Base-by-base conservation (phyloP, 805 yeast genomes). In the Ogataea corticis region DNA sequence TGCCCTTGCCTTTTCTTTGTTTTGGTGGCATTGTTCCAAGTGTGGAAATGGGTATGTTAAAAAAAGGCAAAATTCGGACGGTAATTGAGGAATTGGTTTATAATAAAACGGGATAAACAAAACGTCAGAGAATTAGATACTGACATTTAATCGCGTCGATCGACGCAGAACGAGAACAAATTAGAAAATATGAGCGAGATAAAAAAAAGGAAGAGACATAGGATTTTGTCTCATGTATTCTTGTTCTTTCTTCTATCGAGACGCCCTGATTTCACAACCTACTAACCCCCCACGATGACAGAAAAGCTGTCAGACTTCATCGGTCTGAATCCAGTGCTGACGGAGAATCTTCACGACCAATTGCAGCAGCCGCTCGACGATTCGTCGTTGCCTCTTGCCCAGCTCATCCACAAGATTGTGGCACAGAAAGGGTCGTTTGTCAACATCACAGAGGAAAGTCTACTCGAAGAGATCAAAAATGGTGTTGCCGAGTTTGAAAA, bases 361-460 rank as follows among this genome's bases (percentile, higher is more conserved):
- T 28, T 7, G 15, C 29, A 25, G 7, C 40, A 27, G 32, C 17
- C 23, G 13, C 16, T 30, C n/a, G 50, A 53, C 33, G 60, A 56
- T 38, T 46, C 53, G 10, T 34, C 52, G 14, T 50, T 60, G n/a
- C 57, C 57, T 1, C 44, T 83, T 28, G 69, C 72, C 14, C 82
- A 81, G 52, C 59, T 83, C 29, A 77, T 84, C 19, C 85, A 85
- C 4, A 66, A 79, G 32, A 80, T 83, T 27, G 67, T 83, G 34
- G 66, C 67, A 25, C 85, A 84, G 55, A 66, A 85, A 19, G 81
- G 83, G 30, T 73, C 85, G 16, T 85, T 85, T 51, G 60, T 75
- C 18, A 68, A 76, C 38, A 59, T 85, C 3, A 75, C 85, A 3
- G 91, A 85, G 59, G 79, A 74, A 5, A 65, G 70, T 13, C 61